A percentile compares a stretch with the other conserved stretches of the same genome.
These are phyloP conservation scores for Lichtheimia ramosa DNA, from an alignment of 371 early-diverging fungal genomes.

Conservation along the genomic window DNA sequence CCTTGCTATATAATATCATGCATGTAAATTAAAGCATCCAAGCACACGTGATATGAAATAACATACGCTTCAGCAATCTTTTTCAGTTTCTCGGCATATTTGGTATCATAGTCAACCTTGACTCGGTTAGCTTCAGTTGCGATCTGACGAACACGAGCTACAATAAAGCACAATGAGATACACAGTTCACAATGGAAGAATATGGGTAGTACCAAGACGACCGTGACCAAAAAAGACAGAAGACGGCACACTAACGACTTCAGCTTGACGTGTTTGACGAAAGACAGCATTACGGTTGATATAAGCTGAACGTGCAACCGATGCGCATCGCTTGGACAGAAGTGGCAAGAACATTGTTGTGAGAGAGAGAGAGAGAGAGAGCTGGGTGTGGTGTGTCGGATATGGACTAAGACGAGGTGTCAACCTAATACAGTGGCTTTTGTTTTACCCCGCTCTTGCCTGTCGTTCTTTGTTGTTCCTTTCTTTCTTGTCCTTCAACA, in stretches of 20 bases:
- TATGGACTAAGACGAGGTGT: not conserved
- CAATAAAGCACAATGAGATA: not conserved
- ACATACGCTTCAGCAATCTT: slow-evolving; percentile 62
- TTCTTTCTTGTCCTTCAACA: not conserved
- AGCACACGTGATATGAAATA: not conserved
- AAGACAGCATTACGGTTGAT: slow-evolving; percentile 1
- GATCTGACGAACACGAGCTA: slow-evolving; percentile 15
- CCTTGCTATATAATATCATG: slow-evolving; percentile 22
- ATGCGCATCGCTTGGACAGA: slow-evolving; percentile 9
- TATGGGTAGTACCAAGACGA: slow-evolving; percentile 5
- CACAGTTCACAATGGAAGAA: not conserved
- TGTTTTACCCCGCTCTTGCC: not conserved
- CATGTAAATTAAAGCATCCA: not conserved
- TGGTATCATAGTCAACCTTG: slow-evolving; percentile 59
- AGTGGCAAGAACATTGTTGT: slow-evolving; percentile 9
- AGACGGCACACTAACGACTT: slow-evolving; percentile 9
- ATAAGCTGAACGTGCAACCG: not conserved
- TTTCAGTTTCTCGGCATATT: slow-evolving; percentile 73
- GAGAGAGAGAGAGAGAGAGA: too few relatives aligned
- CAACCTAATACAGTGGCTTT: not conserved
- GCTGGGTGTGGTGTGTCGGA: not conserved
- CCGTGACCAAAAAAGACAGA: slow-evolving; percentile 3
- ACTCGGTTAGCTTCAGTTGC: slow-evolving; percentile 17
- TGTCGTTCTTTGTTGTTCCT: not conserved
- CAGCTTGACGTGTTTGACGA: slow-evolving; percentile 10